Conservation (phyloP, 139 green algal species). For the Micractinium conductrix region DNA sequence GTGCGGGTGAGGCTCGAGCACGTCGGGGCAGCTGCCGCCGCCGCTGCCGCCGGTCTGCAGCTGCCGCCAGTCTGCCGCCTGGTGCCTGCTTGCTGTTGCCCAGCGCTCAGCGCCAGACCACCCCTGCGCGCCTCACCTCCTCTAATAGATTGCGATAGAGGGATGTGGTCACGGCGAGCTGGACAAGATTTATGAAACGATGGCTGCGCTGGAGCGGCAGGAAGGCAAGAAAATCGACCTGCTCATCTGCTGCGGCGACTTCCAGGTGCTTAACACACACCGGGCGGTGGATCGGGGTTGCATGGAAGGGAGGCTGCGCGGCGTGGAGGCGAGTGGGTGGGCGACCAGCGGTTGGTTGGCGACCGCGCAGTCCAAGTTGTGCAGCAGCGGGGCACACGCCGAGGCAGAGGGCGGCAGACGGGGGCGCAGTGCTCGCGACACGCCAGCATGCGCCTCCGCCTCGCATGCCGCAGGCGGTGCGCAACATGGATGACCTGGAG, state of each 20-base stretch:
- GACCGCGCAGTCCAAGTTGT: no score
- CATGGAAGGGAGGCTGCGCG: no score
- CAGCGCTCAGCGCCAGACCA: not conserved
- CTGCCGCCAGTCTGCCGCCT: no score
- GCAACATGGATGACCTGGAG: conserved; percentile 95
- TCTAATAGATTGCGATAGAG: conserved; percentile 83
- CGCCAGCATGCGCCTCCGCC: no score
- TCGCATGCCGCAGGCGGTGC: conserved; percentile 81
- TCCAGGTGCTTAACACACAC: conserved; percentile 77
- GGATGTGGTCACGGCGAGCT: conserved; percentile 95
- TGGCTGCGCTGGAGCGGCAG: conserved; percentile 72
- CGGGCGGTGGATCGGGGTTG: no score
- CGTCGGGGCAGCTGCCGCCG: not conserved
- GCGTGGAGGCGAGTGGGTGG: no score
- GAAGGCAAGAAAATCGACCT: conserved; percentile 87
- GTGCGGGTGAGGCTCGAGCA: not conserved
- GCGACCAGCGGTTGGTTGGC: no score
- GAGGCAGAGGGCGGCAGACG: no score
- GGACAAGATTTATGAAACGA: conserved; percentile 91
- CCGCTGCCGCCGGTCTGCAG: not conserved
- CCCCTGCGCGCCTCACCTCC: not conserved
- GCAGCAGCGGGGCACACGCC: no score
- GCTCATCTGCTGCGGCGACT: conserved; percentile 98
- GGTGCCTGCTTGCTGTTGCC: no score
- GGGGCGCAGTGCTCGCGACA: no score